phyloP scores from a whole-genome alignment of 2,329 filamentous ascomycete species.

The Beauveria rudraprayagi region DNA sequence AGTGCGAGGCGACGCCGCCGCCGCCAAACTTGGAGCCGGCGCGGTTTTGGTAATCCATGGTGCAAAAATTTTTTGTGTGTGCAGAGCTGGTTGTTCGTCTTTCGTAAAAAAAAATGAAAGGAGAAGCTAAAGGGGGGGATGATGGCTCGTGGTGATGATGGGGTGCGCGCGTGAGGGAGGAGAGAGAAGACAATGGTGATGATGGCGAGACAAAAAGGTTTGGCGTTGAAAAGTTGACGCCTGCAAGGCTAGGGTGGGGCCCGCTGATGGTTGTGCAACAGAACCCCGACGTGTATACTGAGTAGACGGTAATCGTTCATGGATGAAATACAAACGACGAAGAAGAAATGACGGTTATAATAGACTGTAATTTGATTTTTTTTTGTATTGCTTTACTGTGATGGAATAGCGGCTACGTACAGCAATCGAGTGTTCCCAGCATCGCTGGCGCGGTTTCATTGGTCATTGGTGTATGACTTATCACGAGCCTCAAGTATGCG shows the following conservation, averaged over 20 bases:
- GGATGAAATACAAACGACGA: no score
- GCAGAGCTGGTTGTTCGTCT: neutral
- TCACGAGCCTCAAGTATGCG: no score
- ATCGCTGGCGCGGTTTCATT: no score
- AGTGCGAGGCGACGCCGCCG: constrained; percentile 89
- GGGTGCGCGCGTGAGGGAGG: neutral
- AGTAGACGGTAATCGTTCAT: no score
- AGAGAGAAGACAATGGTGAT: neutral
- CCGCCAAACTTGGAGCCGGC: constrained; percentile 97
- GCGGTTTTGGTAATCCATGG: constrained; percentile 77
- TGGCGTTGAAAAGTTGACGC: constrained; percentile 15
- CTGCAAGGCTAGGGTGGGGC: constrained; percentile 1
- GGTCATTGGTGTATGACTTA: no score
- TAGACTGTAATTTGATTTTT: no score
- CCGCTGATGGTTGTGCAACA: neutral
- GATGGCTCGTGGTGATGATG: neutral
- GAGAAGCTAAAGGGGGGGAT: neutral
- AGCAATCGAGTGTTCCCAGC: no score
- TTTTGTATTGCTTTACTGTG: no score
- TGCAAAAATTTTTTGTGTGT: neutral
- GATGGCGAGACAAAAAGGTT: neutral
- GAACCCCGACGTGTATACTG: neutral
- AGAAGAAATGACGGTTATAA: no score
- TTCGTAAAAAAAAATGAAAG: neutral
- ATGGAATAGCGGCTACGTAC: no score